Evolutionary conservation across 139 green algal genomes (phyloP).

Genomic region (Chlamydomonas asymmetrica): DNA sequence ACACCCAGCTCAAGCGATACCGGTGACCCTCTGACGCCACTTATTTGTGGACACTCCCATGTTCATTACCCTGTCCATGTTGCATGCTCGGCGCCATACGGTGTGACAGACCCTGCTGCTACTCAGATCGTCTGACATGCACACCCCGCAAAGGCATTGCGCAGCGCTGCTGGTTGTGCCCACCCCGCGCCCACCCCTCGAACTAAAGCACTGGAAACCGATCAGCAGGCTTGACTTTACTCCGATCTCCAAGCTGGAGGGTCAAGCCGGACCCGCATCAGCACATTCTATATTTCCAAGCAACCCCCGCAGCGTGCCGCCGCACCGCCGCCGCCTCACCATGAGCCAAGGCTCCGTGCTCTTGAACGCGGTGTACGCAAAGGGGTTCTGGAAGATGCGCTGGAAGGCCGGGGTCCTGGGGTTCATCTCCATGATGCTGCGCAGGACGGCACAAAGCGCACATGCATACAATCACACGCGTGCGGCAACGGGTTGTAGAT

Average conservation of each 20-base stretch:
- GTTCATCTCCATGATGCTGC: slow-evolving; percentile 77
- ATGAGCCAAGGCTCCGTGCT: slow-evolving; percentile 75
- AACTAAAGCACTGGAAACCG: not conserved
- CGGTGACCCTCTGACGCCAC: too few species aligned
- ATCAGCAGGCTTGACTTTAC: not conserved
- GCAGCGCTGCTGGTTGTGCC: not conserved
- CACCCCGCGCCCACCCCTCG: not conserved
- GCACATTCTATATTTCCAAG: slow-evolving; percentile 72
- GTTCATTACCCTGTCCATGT: not conserved
- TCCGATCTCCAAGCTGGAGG: slow-evolving; percentile 12
- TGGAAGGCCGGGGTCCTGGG: slow-evolving; percentile 57
- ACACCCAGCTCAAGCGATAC: not conserved
- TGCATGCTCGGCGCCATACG: not conserved
- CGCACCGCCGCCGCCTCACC: slow-evolving; percentile 45
- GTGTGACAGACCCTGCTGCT: not conserved
- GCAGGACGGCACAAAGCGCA: slow-evolving; percentile 21
- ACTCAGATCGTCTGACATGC: not conserved
- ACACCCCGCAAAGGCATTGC: too few species aligned
- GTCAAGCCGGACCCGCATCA: slow-evolving; percentile 40
- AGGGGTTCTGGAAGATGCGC: slow-evolving; percentile 67
- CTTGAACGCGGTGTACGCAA: slow-evolving; percentile 80
- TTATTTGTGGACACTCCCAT: not conserved
- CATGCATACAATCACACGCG: too few species aligned
- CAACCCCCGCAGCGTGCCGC: slow-evolving; percentile 23
- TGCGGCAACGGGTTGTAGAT: not conserved